A percentile compares a stretch with the other conserved stretches of the same genome.
These are phyloP conservation scores for Pochonia chlamydosporia DNA, from an alignment of 2,329 filamentous ascomycete species.

Conservation along the genomic window DNA sequence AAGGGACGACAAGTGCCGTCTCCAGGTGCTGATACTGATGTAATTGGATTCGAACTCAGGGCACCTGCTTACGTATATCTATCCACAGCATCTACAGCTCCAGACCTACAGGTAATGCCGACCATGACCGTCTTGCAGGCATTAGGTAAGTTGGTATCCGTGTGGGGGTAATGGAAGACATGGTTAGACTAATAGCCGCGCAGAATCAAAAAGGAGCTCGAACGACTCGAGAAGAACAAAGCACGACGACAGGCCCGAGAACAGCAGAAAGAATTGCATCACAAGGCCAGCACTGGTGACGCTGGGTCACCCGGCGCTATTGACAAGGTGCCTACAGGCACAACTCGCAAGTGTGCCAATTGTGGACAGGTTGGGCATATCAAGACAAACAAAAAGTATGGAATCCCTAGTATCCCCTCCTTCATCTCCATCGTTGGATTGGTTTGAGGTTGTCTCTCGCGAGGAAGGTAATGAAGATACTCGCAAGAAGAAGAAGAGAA, in stretches of 20 bases:
- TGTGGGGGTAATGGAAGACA: background rate
- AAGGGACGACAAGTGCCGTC: slow-evolving; percentile 18
- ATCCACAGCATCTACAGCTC: slow-evolving; percentile 43
- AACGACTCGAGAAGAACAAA: slow-evolving; percentile 83
- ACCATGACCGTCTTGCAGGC: slow-evolving; percentile 42
- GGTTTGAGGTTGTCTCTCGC: slow-evolving; percentile 19
- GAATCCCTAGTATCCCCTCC: slow-evolving; percentile 22
- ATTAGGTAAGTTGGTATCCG: slow-evolving; percentile 32
- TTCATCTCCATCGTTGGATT: slow-evolving; percentile 25
- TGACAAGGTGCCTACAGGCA: slow-evolving; percentile 56
- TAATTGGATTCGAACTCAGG: slow-evolving; percentile 28
- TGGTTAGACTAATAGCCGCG: background rate
- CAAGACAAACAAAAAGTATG: slow-evolving; percentile 97
- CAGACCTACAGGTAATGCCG: slow-evolving; percentile 43
- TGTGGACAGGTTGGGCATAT: slow-evolving; percentile 96
- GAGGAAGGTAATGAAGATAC: slow-evolving; percentile 9
- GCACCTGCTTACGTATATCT: slow-evolving; percentile 32
- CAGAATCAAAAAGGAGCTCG: slow-evolving; percentile 58
- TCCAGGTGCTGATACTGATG: slow-evolving; percentile 23
- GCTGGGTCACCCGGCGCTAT: slow-evolving; percentile 43
- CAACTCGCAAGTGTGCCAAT: slow-evolving; percentile 91
- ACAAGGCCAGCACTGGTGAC: slow-evolving; percentile 36
- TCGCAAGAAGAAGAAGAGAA: slow-evolving; percentile 9
- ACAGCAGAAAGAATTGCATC: slow-evolving; percentile 69
- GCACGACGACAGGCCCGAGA: slow-evolving; percentile 86